These are phyloP conservation scores for Xerocomellus intermedius DNA, from an alignment of 768 basidiomycete species.

Conservation along the genomic window DNA sequence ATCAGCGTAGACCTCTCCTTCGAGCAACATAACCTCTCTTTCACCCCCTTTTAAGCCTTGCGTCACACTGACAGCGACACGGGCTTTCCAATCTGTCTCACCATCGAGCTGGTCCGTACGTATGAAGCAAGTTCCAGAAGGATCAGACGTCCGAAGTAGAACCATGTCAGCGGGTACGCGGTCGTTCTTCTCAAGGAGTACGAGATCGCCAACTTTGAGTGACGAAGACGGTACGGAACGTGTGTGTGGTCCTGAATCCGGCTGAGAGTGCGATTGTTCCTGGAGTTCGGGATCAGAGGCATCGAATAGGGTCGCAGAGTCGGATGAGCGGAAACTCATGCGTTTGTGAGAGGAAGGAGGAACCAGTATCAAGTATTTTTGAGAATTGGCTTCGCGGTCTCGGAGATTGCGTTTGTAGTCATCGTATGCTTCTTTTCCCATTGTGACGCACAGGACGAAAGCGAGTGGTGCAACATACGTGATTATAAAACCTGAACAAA, in stretches of 20 bases:
- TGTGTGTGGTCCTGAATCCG: constrained; percentile 49
- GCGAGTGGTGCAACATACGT: constrained; percentile 97
- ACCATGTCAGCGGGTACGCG: constrained; percentile 94
- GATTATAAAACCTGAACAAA: constrained; percentile 74
- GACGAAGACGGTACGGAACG: constrained; percentile 85
- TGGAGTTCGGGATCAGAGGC: constrained; percentile 22
- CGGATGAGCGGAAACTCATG: constrained; percentile 10
- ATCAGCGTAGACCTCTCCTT: constrained; percentile 94
- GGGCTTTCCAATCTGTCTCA: constrained; percentile 98
- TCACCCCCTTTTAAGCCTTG: constrained; percentile 38
- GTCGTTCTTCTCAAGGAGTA: constrained; percentile 94
- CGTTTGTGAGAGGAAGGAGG: constrained; percentile 41
- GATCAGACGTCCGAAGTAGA: constrained; percentile 82
- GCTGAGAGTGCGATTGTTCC: constrained; percentile 11
- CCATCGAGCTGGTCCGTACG: constrained; percentile 98
- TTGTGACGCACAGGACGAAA: constrained; percentile 91
- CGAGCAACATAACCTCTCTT: constrained; percentile 52
- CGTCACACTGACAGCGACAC: constrained; percentile 64
- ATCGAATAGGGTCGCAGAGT: constrained; percentile 19
- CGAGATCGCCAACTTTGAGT: constrained; percentile 87
- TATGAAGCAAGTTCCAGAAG: constrained; percentile 93
- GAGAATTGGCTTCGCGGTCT: constrained; percentile 93
- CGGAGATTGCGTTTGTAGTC: constrained; percentile 93
- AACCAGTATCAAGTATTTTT: constrained; percentile 83
- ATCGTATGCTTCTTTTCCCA: constrained; percentile 99